phyloP scores from a whole-genome alignment of 495 filamentous ascomycete species.

The Terfezia boudieri region DNA sequence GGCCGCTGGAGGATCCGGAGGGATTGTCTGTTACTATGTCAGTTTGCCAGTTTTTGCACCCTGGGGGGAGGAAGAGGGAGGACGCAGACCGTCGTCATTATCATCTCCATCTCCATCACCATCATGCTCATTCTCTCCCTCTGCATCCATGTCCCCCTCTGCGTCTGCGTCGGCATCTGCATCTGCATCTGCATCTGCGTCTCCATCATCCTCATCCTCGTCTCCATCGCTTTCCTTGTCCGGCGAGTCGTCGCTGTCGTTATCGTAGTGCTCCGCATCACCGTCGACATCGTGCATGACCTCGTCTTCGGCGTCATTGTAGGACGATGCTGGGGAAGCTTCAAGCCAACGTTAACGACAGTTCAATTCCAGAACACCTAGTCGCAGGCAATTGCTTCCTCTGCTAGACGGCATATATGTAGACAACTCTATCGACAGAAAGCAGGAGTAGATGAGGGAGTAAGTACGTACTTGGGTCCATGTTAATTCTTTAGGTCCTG shows the following conservation, averaged over 20 bases:
- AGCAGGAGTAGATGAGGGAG: too few relatives aligned
- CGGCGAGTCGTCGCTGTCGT: conserved; percentile 24
- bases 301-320: conserved; percentile 49
- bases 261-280: conserved; percentile 26
- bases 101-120: conserved; percentile 39
- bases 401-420: too few relatives aligned
- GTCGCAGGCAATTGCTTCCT: too few relatives aligned
- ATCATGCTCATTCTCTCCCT: conserved; percentile 39
- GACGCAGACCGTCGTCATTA: conserved; percentile 35
- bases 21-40: conserved; percentile 13
- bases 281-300: conserved; percentile 39
- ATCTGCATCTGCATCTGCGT: conserved; percentile 18
- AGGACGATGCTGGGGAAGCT: conserved; percentile 28
- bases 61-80: conserved; percentile 22
- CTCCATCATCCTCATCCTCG: conserved; percentile 10
- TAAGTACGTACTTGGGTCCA: too few relatives aligned
- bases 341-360: too few relatives aligned
- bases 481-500: too few relatives aligned
- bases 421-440: too few relatives aligned
- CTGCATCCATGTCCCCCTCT: conserved; percentile 32
- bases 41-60: conserved; percentile 10
- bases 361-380: too few relatives aligned
- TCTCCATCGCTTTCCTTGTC: conserved; percentile 25
- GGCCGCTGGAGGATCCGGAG: conserved; percentile 26
- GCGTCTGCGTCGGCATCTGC: conserved; percentile 21